A percentile compares a stretch with the other conserved stretches of the same genome.
Evolutionary conservation across 2,329 filamentous ascomycete species (phyloP).

Genomic region (Fusarium sp.): DNA sequence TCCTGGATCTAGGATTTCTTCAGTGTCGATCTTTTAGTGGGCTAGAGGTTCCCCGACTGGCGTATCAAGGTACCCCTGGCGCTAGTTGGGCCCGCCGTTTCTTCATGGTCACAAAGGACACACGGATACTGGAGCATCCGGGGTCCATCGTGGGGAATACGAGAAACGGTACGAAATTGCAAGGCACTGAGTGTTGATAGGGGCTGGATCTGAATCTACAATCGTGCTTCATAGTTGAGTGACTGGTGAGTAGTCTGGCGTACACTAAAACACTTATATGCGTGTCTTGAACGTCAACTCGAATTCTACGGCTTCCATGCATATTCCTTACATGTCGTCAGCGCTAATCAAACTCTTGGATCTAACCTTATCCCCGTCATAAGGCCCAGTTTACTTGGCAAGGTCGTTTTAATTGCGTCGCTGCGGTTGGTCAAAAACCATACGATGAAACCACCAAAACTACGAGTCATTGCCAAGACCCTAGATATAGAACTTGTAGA

Average conservation of each 20-base stretch:
- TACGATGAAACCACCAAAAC: constrained; percentile 2
- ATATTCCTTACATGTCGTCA: not conserved
- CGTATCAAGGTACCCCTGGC: constrained; percentile 4
- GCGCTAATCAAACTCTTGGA: not conserved
- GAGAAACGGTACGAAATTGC: not conserved
- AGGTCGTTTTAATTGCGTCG: constrained; percentile 1
- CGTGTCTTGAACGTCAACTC: constrained; percentile 3
- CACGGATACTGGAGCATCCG: constrained; percentile 9
- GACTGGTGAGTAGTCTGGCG: not conserved
- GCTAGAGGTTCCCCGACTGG: constrained; percentile 8
- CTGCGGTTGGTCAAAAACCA: not conserved
- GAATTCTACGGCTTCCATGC: constrained; percentile 6
- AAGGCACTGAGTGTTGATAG: no score
- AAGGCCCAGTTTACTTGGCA: not conserved
- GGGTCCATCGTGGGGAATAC: not conserved
- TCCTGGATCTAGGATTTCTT: constrained; percentile 19
- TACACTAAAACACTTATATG: not conserved
- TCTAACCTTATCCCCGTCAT: constrained; percentile 3
- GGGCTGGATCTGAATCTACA: not conserved
- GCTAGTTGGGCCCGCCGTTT: constrained; percentile 7
- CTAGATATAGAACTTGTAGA: not conserved
- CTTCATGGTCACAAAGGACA: not conserved
- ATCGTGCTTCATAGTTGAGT: not conserved
- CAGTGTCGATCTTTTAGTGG: constrained; percentile 13
- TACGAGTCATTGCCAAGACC: constrained; percentile 5